These are phyloP conservation scores for Eutrema yunnanense DNA, from an alignment of 345 rosid genomes.

Conservation along the genomic window DNA sequence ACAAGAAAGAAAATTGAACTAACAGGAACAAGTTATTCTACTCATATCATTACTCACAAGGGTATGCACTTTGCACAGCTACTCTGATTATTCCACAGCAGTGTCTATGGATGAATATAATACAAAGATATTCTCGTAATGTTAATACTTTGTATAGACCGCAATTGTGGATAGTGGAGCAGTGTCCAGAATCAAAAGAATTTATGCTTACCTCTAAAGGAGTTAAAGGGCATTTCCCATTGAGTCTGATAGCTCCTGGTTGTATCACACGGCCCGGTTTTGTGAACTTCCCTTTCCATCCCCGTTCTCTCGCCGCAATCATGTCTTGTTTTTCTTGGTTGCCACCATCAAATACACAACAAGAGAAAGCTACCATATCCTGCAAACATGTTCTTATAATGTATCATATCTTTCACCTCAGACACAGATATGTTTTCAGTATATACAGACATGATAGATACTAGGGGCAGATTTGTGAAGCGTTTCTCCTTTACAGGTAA, in stretches of 20 bases:
- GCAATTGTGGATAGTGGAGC: too few relatives aligned
- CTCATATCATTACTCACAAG: constrained; percentile 4
- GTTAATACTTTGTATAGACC: background rate
- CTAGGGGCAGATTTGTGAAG: background rate
- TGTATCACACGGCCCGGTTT: constrained; percentile 92
- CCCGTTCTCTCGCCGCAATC: constrained; percentile 87
- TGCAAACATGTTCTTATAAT: constrained; percentile 26
- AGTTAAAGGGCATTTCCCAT: constrained; percentile 95
- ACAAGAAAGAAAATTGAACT: background rate
- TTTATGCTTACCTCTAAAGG: constrained; percentile 72
- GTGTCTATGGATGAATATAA: background rate
- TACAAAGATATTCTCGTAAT: background rate
- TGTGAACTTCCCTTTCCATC: constrained; percentile 97
- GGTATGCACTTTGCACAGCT: background rate
- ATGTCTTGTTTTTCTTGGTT: constrained; percentile 73
- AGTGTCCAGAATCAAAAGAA: too few relatives aligned
- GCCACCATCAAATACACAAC: constrained; percentile 97
- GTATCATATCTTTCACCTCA: constrained; percentile 2
- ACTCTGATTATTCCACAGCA: background rate
- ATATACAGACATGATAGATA: background rate
- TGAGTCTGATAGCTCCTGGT: constrained; percentile 90
- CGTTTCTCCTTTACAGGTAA: constrained; percentile 1
- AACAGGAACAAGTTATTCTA: background rate
- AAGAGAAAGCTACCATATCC: constrained; percentile 99
- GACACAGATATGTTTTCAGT: background rate